Evolutionary conservation across 805 yeast genomes (phyloP).

Genomic region (Trichomonascus vanleenenianus): DNA sequence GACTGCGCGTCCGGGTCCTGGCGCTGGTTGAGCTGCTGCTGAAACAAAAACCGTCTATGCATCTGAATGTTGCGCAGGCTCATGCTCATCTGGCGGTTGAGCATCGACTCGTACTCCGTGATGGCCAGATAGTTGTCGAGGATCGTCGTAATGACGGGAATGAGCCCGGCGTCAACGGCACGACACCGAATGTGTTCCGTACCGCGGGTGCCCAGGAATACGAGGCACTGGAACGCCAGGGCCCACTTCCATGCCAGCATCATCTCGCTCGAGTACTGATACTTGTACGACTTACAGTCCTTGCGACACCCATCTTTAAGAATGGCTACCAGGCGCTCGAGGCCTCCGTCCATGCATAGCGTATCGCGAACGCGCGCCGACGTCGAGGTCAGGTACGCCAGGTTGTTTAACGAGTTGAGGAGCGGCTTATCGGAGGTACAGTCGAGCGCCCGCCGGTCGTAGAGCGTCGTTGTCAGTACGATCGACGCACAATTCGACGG

Average conservation of each 20-base stretch:
- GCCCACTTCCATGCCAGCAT: slow-evolving; percentile 98
- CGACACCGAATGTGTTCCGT: slow-evolving; percentile 76
- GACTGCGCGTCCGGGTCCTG: too few relatives aligned
- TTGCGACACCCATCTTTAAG: slow-evolving; percentile 62
- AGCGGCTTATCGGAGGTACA: slow-evolving; percentile 84
- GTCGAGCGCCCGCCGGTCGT: slow-evolving; percentile 89
- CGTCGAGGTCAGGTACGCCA: slow-evolving; percentile 79
- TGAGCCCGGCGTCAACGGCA: slow-evolving; percentile 84
- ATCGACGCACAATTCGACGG: slow-evolving; percentile 85
- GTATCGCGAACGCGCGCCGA: slow-evolving; percentile 89
- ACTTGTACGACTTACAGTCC: slow-evolving; percentile 9
- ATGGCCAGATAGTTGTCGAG: slow-evolving; percentile 66
- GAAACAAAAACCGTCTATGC: too few relatives aligned
- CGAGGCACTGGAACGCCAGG: slow-evolving; percentile 84
- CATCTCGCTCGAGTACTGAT: slow-evolving; percentile 18
- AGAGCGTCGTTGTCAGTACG: slow-evolving; percentile 77
- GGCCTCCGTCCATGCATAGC: slow-evolving; percentile 80
- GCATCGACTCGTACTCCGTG: not conserved
- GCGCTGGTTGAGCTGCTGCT: too few relatives aligned
- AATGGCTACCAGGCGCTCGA: slow-evolving; percentile 79
- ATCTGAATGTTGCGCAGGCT: too few relatives aligned
- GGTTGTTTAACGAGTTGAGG: slow-evolving; percentile 83
- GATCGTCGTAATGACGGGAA: slow-evolving; percentile 86
- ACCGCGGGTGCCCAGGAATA: slow-evolving; percentile 87
- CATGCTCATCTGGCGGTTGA: too few relatives aligned